phyloP scores from a whole-genome alignment of 768 basidiomycete genomes.

The Hortiboletus flavorubellus region DNA sequence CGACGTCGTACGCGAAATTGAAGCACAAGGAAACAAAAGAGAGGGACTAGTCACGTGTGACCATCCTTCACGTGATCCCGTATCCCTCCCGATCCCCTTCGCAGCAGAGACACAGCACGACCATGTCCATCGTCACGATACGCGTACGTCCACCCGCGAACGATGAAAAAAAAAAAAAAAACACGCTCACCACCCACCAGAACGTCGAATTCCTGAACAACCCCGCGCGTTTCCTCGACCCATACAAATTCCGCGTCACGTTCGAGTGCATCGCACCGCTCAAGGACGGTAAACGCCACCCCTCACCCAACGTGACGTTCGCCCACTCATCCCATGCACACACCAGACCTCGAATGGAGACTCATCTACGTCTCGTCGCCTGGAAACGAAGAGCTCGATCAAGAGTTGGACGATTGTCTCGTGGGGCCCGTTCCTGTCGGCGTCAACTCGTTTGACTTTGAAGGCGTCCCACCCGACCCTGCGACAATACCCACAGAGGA shows the following conservation, averaged over 20 bases:
- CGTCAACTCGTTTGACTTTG: conserved; percentile 96
- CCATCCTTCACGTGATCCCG: not conserved
- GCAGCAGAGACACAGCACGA: not conserved
- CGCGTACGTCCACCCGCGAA: conserved; percentile 40
- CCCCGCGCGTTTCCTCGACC: conserved; percentile 86
- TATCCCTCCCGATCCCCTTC: not conserved
- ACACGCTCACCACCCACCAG: conserved; percentile 34
- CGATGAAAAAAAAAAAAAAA: too few relatives aligned
- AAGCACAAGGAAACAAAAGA: conserved; percentile 18
- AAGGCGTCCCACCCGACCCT: conserved; percentile 80
- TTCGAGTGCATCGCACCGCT: conserved; percentile 95
- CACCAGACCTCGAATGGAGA: conserved; percentile 92
- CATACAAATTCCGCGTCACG: conserved; percentile 91
- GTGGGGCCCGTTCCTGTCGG: conserved; percentile 98
- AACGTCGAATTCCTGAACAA: conserved; percentile 92
- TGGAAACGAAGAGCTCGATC: conserved; percentile 86
- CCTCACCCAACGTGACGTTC: not conserved
- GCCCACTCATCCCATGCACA: not conserved
- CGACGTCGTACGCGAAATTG: conserved; percentile 19
- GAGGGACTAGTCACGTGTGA: not conserved
- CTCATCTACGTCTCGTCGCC: conserved; percentile 97
- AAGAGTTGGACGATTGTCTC: conserved; percentile 96
- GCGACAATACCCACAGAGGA: conserved; percentile 84
- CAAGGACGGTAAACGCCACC: conserved; percentile 63
- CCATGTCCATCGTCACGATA: conserved; percentile 70